Percentiles rank a stretch among this genome's conserved stretches.
phyloP scores from a whole-genome alignment of 345 rosid species.

The Lumnitzera racemosa region DNA sequence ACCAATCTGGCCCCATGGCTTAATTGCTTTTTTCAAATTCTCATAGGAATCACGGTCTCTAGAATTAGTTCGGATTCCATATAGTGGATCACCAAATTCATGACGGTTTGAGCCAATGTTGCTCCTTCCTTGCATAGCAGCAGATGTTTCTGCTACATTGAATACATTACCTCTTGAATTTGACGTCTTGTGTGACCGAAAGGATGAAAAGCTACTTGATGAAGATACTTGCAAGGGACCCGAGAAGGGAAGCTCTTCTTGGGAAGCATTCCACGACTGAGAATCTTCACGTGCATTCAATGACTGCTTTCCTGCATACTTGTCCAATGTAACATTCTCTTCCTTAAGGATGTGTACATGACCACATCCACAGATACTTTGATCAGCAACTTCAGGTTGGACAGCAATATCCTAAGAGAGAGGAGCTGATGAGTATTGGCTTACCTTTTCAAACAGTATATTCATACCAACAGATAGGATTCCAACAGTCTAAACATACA shows the following conservation, averaged over 20 bases:
- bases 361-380: too few relatives aligned
- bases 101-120: conserved; percentile 37
- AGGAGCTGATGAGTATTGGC: too few relatives aligned
- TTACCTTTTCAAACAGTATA: too few relatives aligned
- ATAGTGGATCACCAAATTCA: conserved; percentile 22
- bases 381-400: too few relatives aligned
- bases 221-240: neutral
- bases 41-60: conserved; percentile 53
- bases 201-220: conserved; percentile 4
- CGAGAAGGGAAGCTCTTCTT: neutral
- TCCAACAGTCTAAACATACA: too few relatives aligned
- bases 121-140: conserved; percentile 26
- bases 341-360: too few relatives aligned
- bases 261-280: neutral
- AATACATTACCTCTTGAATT: neutral
- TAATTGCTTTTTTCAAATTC: conserved; percentile 44
- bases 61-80: conserved; percentile 39
- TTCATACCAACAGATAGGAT: too few relatives aligned
- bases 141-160: neutral
- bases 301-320: neutral
- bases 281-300: neutral
- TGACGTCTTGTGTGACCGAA: neutral
- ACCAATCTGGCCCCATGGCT: conserved; percentile 72
- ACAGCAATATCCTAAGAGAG: too few relatives aligned
- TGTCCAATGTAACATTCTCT: too few relatives aligned